phyloP scores from a whole-genome alignment of 1,284 basidiomycete genomes.

The Trametes hirsuta region DNA sequence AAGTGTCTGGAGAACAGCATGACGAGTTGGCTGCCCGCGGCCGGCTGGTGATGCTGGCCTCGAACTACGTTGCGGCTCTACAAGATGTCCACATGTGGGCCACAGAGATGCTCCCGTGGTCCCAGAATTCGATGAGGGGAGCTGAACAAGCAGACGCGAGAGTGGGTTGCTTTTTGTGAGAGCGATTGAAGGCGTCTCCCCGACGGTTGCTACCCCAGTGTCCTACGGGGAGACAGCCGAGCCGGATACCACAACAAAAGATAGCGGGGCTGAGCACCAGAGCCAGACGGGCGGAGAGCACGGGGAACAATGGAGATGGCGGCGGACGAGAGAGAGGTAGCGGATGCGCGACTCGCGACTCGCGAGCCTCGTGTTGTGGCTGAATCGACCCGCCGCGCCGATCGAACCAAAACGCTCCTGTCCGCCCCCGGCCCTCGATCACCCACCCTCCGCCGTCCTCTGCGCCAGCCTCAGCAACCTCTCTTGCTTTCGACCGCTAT shows the following conservation, averaged over 20 bases:
- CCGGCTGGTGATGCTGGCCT: conserved; percentile 15
- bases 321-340: not conserved
- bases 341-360: not conserved
- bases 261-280: not conserved
- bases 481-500: not conserved
- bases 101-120: not conserved
- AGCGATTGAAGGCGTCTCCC: too few species aligned
- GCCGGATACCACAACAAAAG: not conserved
- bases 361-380: not conserved
- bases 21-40: conserved; percentile 7
- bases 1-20: conserved; percentile 4
- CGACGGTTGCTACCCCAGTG: too few species aligned
- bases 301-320: not conserved
- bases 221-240: too few species aligned
- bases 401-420: not conserved
- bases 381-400: not conserved
- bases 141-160: not conserved
- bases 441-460: not conserved
- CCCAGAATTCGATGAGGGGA: not conserved
- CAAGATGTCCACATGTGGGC: not conserved
- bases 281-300: not conserved
- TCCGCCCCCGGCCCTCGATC: not conserved
- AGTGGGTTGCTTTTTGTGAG: too few species aligned
- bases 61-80: not conserved
- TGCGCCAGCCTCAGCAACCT: not conserved